Percentiles rank a stretch among this genome's conserved stretches.
phyloP scores from a whole-genome alignment of 225 moss, liverwort and hornwort genomes.

The Anthoceros angustus region DNA sequence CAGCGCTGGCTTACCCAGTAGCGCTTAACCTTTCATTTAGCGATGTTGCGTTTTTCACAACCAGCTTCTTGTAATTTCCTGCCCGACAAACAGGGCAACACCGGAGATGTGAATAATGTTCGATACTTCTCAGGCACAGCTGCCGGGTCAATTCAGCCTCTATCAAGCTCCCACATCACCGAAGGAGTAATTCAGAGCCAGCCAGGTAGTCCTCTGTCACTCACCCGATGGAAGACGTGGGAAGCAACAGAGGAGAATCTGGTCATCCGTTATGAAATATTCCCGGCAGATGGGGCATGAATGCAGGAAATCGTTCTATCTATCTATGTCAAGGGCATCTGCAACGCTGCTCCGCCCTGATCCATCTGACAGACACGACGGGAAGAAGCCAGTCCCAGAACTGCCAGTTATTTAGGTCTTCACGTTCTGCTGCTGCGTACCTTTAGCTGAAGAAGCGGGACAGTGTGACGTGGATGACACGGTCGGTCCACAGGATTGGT shows the following conservation, averaged over 20 bases:
- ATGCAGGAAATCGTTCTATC: slow-evolving; percentile 18
- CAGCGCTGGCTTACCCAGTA: slow-evolving; percentile 14
- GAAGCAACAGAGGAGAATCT: slow-evolving; percentile 36
- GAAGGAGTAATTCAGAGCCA: background rate
- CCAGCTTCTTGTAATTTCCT: slow-evolving; percentile 15
- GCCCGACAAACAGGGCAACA: slow-evolving; percentile 31
- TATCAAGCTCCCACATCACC: background rate
- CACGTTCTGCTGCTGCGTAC: background rate
- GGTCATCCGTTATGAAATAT: slow-evolving; percentile 22
- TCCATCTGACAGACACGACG: background rate
- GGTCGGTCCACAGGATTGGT: background rate
- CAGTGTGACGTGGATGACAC: background rate
- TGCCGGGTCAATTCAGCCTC: slow-evolving; percentile 10
- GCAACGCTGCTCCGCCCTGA: too few relatives aligned
- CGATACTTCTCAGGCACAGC: slow-evolving; percentile 31
- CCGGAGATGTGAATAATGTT: slow-evolving; percentile 18
- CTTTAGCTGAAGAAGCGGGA: background rate
- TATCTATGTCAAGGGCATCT: background rate
- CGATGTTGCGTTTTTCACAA: slow-evolving; percentile 10
- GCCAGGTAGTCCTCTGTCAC: background rate
- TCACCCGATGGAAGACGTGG: slow-evolving; percentile 32
- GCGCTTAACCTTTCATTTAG: slow-evolving; percentile 24
- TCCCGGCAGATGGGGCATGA: slow-evolving; percentile 38
- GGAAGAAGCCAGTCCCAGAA: too few relatives aligned
- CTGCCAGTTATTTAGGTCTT: too few relatives aligned